Percentiles rank a stretch among this genome's conserved stretches.
Evolutionary conservation across 345 rosid species (phyloP).

Genomic region (Salix koriyanagi): DNA sequence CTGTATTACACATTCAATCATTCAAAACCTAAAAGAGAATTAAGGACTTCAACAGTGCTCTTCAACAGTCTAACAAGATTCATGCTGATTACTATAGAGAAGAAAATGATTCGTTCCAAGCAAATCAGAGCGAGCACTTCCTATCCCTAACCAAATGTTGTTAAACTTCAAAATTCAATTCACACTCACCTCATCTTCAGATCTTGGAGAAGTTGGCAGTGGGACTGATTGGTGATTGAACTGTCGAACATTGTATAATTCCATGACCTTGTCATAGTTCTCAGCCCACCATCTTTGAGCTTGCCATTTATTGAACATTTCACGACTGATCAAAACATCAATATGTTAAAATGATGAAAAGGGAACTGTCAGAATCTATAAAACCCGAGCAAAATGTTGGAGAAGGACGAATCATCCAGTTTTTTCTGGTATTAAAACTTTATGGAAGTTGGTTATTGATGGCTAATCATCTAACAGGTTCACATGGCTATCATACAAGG

Average conservation of each 20-base stretch:
- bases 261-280: constrained; percentile 88
- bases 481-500: neutral
- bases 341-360: neutral
- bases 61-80: neutral
- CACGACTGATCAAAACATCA: constrained; percentile 56
- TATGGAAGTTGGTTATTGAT: neutral
- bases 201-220: constrained; percentile 58
- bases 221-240: constrained; percentile 70
- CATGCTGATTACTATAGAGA: neutral
- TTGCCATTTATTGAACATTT: constrained; percentile 91
- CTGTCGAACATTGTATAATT: constrained; percentile 80
- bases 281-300: constrained; percentile 99
- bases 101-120: neutral
- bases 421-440: neutral
- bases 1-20: neutral
- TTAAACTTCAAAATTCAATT: neutral
- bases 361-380: neutral
- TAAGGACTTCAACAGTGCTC: neutral
- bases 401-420: constrained; percentile 4
- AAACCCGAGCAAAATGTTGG: constrained; percentile 2
- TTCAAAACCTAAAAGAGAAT: neutral
- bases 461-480: neutral
- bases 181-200: constrained; percentile 71
- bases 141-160: neutral
- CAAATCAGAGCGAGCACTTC: neutral